Conservation (phyloP, 257 asterid genomes). For the Capsicum baccatum region DNA sequence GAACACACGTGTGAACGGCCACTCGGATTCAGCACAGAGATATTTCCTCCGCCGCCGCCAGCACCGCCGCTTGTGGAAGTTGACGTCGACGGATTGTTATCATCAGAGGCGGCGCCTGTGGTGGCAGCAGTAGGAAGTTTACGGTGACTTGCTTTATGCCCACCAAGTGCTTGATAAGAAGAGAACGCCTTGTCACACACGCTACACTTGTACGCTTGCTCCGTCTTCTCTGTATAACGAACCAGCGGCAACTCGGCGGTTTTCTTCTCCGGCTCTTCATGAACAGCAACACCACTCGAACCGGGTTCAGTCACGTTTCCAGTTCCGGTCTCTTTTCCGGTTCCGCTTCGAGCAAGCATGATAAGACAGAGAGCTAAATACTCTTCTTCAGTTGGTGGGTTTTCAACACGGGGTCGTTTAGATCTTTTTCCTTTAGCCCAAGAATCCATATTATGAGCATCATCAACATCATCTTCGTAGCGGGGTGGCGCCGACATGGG, state of each 20-base stretch:
- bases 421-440: constrained; percentile 59
- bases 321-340: background rate
- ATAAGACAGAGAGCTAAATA: constrained; percentile 71
- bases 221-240: background rate
- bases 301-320: background rate
- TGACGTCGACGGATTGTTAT: constrained; percentile 40
- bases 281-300: background rate
- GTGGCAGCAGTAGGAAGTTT: constrained; percentile 30
- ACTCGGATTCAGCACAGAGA: constrained; percentile 51
- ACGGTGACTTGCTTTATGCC: constrained; percentile 97
- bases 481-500: constrained; percentile 36
- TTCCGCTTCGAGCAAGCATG: constrained; percentile 57
- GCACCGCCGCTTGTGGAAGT: constrained; percentile 22
- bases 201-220: constrained; percentile 53
- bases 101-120: constrained; percentile 32
- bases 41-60: constrained; percentile 30
- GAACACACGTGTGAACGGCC: constrained; percentile 79
- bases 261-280: background rate
- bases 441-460: constrained; percentile 29
- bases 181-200: constrained; percentile 65
- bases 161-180: constrained; percentile 89
- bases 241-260: background rate
- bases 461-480: background rate
- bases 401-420: constrained; percentile 43
- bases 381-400: constrained; percentile 51